Conservation (phyloP, 2,329 filamentous ascomycete genomes). For the Trichoderma breve region DNA sequence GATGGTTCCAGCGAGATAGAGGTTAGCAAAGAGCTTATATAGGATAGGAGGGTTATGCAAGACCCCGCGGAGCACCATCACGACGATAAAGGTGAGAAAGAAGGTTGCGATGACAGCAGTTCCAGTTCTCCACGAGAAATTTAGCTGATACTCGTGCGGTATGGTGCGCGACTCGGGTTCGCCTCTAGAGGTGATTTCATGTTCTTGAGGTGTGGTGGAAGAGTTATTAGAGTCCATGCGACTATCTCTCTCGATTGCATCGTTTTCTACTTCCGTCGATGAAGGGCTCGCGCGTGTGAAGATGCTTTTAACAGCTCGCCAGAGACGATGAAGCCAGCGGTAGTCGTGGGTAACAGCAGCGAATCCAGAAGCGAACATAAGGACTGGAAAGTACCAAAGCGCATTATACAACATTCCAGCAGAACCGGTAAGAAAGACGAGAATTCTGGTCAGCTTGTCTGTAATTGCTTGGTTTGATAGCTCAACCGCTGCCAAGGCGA, state of each 20-base stretch:
- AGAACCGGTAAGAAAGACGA: not conserved
- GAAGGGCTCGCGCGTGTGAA: not conserved
- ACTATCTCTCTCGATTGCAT: not conserved
- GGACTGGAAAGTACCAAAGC: not conserved
- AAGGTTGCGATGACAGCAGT: not conserved
- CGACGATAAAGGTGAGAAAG: not conserved
- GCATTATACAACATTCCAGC: not conserved
- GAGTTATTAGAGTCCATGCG: not conserved
- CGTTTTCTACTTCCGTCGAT: not conserved
- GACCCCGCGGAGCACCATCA: not conserved
- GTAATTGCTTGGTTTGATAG: not conserved
- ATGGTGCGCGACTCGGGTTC: not conserved
- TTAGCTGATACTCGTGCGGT: not conserved
- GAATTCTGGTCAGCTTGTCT: not conserved
- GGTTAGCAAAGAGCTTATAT: not conserved
- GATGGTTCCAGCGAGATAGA: conserved; percentile 44
- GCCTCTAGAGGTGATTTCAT: not conserved
- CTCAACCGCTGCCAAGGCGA: not conserved
- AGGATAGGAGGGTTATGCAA: not conserved
- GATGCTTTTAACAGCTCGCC: not conserved
- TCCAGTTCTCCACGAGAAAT: not conserved
- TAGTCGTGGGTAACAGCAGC: not conserved
- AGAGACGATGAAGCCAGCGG: not conserved
- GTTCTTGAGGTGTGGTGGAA: not conserved
- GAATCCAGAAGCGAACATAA: not conserved